Conservation (phyloP, 176 grass and related monocot species). For the Zizania latifolia region DNA sequence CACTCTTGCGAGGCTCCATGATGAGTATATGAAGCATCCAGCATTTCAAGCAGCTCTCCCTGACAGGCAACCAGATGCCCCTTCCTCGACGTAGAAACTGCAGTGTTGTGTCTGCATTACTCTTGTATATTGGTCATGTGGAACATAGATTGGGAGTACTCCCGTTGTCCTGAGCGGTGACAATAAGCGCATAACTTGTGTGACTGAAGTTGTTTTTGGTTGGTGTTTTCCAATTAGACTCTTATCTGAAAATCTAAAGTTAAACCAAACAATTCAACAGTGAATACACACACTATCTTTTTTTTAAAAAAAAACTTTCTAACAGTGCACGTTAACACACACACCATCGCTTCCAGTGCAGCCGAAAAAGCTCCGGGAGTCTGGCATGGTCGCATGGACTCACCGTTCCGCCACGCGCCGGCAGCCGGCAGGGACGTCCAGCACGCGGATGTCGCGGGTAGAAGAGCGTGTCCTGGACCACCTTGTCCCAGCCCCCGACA, state of each 20-base stretch:
- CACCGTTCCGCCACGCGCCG: constrained; percentile 39
- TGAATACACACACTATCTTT: too few species aligned
- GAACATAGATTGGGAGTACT: neutral
- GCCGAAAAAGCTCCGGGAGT: constrained; percentile 51
- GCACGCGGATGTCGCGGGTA: constrained; percentile 31
- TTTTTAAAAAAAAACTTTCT: too few species aligned
- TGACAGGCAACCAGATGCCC: constrained; percentile 64
- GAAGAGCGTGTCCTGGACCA: too few species aligned
- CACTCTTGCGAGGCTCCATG: constrained; percentile 46
- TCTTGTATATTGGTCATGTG: neutral
- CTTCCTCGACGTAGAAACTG: constrained; percentile 35
- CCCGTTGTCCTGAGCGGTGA: neutral
- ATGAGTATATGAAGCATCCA: constrained; percentile 55
- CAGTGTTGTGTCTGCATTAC: neutral
- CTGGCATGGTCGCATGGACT: constrained; percentile 27
- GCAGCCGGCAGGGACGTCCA: constrained; percentile 36
- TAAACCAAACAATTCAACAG: too few species aligned
- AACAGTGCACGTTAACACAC: too few species aligned
- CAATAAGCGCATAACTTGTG: neutral
- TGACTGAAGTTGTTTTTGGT: too few species aligned
- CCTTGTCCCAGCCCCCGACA: constrained; percentile 50
- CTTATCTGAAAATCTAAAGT: too few species aligned
- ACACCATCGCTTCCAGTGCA: constrained; percentile 6
- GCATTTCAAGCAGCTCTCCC: constrained; percentile 76
- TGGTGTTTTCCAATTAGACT: too few species aligned